Evolutionary conservation across 768 basidiomycete genomes (phyloP).

Genomic region (Suillus ampliporus): DNA sequence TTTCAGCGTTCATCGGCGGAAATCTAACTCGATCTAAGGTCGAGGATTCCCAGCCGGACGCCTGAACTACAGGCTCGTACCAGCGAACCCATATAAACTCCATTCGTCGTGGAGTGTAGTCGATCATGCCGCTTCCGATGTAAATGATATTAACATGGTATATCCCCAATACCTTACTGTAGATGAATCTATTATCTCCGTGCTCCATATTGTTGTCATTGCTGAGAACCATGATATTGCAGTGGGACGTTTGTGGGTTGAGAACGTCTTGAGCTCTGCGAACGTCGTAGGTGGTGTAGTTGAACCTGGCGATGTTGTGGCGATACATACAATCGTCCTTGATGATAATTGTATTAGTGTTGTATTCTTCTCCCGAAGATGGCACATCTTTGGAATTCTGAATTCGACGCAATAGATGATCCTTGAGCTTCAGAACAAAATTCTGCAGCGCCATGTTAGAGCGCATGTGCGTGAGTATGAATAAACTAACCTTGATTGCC

Average conservation of each 20-base stretch:
- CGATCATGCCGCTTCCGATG: not conserved
- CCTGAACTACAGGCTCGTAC: not conserved
- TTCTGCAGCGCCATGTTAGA: constrained; percentile 23
- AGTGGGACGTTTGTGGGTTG: too few relatives aligned
- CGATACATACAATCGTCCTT: not conserved
- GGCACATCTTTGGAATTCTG: constrained; percentile 27
- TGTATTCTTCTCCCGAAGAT: constrained; percentile 45
- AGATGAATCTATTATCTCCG: not conserved
- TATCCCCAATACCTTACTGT: constrained; percentile 8
- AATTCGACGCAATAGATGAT: constrained; percentile 15
- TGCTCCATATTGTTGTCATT: not conserved
- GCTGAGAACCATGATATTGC: not conserved
- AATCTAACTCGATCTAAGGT: not conserved
- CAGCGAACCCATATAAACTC: constrained; percentile 12
- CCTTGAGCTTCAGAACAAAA: constrained; percentile 10
- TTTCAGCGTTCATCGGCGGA: not conserved
- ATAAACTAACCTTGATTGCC: too few relatives aligned
- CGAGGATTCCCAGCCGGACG: not conserved
- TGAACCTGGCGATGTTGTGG: not conserved
- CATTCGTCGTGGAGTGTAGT: not conserved
- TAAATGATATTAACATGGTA: not conserved
- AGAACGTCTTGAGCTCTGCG: not conserved
- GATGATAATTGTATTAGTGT: constrained; percentile 31
- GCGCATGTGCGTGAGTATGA: too few relatives aligned
- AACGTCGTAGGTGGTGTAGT: constrained; percentile 7